A percentile compares a stretch with the other conserved stretches of the same genome.
Evolutionary conservation across 73 alveolate species (phyloP).

Genomic region (Stentor roeselii): DNA sequence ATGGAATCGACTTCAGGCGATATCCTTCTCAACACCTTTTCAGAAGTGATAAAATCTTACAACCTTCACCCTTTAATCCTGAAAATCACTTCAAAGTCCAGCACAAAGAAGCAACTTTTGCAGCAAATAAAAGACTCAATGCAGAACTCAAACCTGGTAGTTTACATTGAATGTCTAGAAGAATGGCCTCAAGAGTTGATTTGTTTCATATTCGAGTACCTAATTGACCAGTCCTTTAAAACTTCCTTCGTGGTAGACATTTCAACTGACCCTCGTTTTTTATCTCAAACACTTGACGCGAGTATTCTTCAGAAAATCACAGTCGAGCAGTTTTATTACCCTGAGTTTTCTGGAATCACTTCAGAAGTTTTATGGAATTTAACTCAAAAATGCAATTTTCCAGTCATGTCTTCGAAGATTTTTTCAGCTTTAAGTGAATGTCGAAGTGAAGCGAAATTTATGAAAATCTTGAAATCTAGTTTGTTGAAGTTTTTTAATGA

Average conservation of each 20-base stretch:
- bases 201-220: neutral
- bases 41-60: neutral
- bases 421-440: neutral
- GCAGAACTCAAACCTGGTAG: neutral
- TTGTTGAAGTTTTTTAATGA: neutral
- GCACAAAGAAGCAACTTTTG: neutral
- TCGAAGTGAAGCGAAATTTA: neutral
- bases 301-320: neutral
- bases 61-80: no score
- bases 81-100: neutral
- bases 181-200: neutral
- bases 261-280: slow-evolving; percentile 16
- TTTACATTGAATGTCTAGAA: neutral
- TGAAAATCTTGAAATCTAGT: neutral
- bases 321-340: neutral
- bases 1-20: neutral
- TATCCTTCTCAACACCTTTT: neutral
- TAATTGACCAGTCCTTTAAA: neutral
- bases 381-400: neutral
- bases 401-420: neutral
- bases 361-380: neutral
- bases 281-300: neutral
- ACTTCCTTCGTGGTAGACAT: neutral
- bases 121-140: neutral
- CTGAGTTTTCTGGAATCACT: neutral